Evolutionary conservation across 108 stramenopile genomes (phyloP).

Genomic region (Aurantiochytrium sp.): DNA sequence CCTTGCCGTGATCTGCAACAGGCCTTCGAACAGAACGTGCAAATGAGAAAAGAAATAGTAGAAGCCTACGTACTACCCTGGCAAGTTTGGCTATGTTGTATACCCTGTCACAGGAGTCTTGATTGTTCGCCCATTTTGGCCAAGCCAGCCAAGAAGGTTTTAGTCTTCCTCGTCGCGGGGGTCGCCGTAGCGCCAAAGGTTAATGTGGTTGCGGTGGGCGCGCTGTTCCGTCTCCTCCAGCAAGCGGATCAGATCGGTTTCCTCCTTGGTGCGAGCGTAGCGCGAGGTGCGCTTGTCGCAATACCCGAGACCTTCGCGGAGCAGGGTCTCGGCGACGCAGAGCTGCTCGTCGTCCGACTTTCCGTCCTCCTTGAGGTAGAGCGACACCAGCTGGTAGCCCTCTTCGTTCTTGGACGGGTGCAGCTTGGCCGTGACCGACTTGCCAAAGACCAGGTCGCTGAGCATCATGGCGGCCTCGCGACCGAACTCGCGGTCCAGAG

Average conservation of each 20-base stretch:
- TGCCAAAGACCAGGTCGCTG: constrained; percentile 72
- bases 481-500: constrained; percentile 73
- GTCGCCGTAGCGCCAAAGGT: constrained; percentile 4
- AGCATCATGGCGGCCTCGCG: constrained; percentile 73
- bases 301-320: background rate
- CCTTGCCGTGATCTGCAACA: too few relatives aligned
- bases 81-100: too few relatives aligned
- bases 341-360: background rate
- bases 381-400: background rate
- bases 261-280: background rate
- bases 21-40: too few relatives aligned
- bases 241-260: background rate
- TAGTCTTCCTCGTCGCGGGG: constrained; percentile 25
- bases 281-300: background rate
- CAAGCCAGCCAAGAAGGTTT: background rate
- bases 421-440: constrained; percentile 56
- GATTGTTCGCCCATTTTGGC: too few relatives aligned
- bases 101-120: too few relatives aligned
- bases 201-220: background rate
- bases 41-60: too few relatives aligned
- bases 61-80: too few relatives aligned
- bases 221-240: background rate
- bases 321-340: background rate
- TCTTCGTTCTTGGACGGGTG: background rate
- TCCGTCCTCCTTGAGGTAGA: background rate